Evolutionary conservation across 2,329 filamentous ascomycete genomes (phyloP), one percentile per base, ranked within the genome.

Genomic region (Trichoderma citrinoviride): DNA sequence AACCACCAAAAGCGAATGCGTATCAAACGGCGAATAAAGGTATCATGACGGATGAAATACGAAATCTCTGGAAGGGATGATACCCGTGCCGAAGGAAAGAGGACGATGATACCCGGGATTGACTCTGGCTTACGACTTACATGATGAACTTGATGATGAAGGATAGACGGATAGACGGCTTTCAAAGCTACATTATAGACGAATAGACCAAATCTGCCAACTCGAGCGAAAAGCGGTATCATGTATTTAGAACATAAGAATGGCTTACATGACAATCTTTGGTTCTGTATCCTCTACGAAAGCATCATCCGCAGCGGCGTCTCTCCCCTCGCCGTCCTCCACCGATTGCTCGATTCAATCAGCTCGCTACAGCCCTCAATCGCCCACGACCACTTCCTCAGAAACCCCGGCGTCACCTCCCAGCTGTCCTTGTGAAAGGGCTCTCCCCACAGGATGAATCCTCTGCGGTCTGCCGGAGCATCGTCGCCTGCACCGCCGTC

Each of bases 391-490:
- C 71, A 72, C 33, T 70, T 71, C 4, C 14, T 37, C 12, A 72
- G 44, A 58, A 72, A 73, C 0, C 61, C 66, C 3, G 70, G 68
- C 3, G 69, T 73, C 7, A 66, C 67, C 57, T 73, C 71, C 71
- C 71, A 73, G 10, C 49, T 69, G 17, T 65, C 61, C 23, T 52
- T 67, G 4, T 64, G 50, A 25, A 71, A 65, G 10, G 71, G 68
- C 19, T 72, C 71, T 10, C 71, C 71, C 69, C 70, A 73, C 10
- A 72, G 41, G 19, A 73, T 67, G 2, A 71, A n/a, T 0, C 71
- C 70, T 6, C 63, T 52, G 17, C 44, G 25, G 23, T n/a, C 61
- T 6, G 33, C 50, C 21, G 61, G 41, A 40, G 23, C 17, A 17
- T 47, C 50, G 14, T 52, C 21, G 7, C 52, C 52, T 7, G 3